Base-by-base conservation (phyloP, 2,329 filamentous ascomycete species). In the Calonectria montana region DNA sequence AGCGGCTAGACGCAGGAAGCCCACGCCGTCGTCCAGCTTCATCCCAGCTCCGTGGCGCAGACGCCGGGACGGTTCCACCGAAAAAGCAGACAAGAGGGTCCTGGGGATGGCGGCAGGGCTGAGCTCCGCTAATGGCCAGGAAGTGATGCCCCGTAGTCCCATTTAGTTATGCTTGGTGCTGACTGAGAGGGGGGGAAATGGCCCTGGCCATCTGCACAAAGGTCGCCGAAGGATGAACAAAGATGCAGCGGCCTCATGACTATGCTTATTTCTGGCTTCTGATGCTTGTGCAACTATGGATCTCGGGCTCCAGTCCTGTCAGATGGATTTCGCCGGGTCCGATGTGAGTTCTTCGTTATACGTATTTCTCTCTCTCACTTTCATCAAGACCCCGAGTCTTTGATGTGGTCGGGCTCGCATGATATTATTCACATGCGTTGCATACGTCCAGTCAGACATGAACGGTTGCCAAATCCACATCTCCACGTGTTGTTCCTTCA, bases 11-110 rank as follows among this genome's bases (percentile, higher is more conserved):
- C 41, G 18, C 31, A 43, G 48, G 61, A 15, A 48, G 68, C 68
- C 63, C 6, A 70, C 68, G 68, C 69, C 64, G 47, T 67, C 69
- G 41, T 50, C 45, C 37, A 62, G 63, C 63, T 63, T 53, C 35
- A 63, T 65, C 69, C 69, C 69, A 67, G 68, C 68, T 70, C 68
- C 39, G 69, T 63, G 69, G 69, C 69, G 69, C 69, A 71, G 69
- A 25, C 61, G n/a, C 31, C 64, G 39, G 41, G 53, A 53, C 18
- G 48, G 65, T 47, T 66, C 57, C 68, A 57, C 65, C 53, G 5
- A 55, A 37, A 15, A 43, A 66, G 67, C 41, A 23, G 48, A n/a
- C 48, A 43, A 29, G 48, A 47, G 62, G 53, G 53, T 15, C 29
- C 53, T 15, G 21, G n/a, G 48, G 50, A 59, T 43, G 43, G 68